Evolutionary conservation across 257 asterid species (phyloP), one percentile per base, ranked within the genome.

Genomic region (Scutellaria baicalensis): DNA sequence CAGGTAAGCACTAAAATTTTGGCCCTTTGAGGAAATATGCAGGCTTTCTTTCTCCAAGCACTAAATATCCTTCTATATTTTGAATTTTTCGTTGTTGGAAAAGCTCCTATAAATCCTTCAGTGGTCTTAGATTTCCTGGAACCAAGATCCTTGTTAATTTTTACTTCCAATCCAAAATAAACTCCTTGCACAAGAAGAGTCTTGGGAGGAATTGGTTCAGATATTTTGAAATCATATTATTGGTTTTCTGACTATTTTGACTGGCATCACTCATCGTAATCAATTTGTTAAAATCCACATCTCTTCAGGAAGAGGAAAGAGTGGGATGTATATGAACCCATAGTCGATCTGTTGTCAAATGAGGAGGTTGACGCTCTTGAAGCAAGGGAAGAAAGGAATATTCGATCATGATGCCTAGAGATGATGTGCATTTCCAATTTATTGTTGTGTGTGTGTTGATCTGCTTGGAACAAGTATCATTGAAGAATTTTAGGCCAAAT

Each of bases 291-390:
- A 17, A 23, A 11, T 64, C 18, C 18, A 55, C 31, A 43, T 39
- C 9, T 23, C 8, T 68, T 35, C 84, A 93, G 98, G 82, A 89
- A 85, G 83, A 84, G 90, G 82, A 91, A 84, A 77, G 97, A 93
- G 72, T 84, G 97, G 95, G 97, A 91, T 64, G 80, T 76, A 27
- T 93, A 83, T 60, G 94, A 87, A 66, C 96, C 99, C 59, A 73
- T 84, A 55, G 95, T 93, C 12, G 91, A 89, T 89, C 84, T 86
- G 69, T 76, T 93, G 49, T 89, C 96, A 27, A 86, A 83, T 44
- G 96, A 86, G 71, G 96, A 93, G 79, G 89, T 93, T 36, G 96
- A 86, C 27, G 94, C 96, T 64, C 88, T 89, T 1, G 94, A 93
- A 84, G 96, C 97, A 16, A 90, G 57, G 81, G 95, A 88, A 81